Evolutionary conservation across 2,329 filamentous ascomycete species (phyloP), one percentile per base, ranked within the genome.

Genomic region (Pseudogymnoascus sp.): DNA sequence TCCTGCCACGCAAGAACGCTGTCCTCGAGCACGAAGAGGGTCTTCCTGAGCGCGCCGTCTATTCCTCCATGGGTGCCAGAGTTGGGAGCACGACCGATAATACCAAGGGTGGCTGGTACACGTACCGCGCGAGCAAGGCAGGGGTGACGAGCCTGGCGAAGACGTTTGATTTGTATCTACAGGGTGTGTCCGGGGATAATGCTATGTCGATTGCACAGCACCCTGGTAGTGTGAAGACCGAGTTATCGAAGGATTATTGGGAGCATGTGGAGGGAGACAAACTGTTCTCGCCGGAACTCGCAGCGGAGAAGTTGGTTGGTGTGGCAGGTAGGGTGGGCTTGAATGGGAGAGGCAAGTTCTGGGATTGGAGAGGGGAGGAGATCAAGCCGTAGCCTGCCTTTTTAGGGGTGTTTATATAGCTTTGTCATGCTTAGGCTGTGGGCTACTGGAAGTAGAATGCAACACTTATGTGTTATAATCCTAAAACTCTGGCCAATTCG

Each of bases 141-240:
- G 89, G 81, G 2, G 84, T 93, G 3, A 90, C 86, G 65, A 86
- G 86, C 69, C 62, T 91, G 11, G 83, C 84, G 6, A 89, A 86
- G 74, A 87, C 82, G 6, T 85, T 91, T 64, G 90, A 94, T 71
- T 79, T 88, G 28, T 82, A 86, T 69, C 74, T 94, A 33, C 73
- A 74, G 36, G 76, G 79, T 3, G 78, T 79, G 41, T 80, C 81
- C 62, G 84, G 80, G 0, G 80, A 82, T 0, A 84, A 82, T 59
- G 88, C 87, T 0, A 77, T 91, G 65, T 84, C 85, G 1, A 75
- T 95, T 9, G 82, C 81, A 8, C 80, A 94, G 69, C 90, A 94
- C 73, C 90, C 90, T 1, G 90, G 90, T 2, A 94, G 90, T 1
- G 89, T 94, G 57, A 86, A 81, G 76, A 94, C 90, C 58, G 86